Percentiles rank a stretch among this genome's conserved stretches.
Conservation (phyloP, 108 stramenopile species). For the Pseudonitzschia delicatissima region DNA sequence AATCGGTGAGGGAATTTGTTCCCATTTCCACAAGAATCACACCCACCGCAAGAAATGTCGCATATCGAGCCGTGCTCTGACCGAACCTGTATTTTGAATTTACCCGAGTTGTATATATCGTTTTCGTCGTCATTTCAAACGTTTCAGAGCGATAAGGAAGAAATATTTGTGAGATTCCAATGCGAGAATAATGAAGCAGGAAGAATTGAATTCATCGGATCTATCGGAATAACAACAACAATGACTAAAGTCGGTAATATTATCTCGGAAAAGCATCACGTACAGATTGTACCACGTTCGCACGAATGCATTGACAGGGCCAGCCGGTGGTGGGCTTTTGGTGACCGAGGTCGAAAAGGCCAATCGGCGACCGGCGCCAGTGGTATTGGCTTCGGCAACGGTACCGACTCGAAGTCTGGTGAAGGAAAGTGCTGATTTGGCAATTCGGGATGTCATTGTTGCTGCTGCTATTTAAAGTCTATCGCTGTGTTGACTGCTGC, state of each 20-base stretch:
- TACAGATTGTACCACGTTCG: slow-evolving; percentile 38
- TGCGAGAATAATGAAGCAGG: background rate
- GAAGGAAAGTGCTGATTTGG: background rate
- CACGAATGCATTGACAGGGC: slow-evolving; percentile 25
- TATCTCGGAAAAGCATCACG: background rate
- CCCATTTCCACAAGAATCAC: slow-evolving; percentile 72
- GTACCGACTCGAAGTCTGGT: background rate
- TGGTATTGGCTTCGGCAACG: background rate
- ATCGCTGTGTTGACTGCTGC: background rate
- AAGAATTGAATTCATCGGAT: background rate
- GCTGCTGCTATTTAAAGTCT: too few species aligned
- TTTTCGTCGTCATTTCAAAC: background rate
- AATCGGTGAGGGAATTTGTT: slow-evolving; percentile 56
- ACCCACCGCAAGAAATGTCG: slow-evolving; percentile 73
- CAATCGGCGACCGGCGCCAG: background rate
- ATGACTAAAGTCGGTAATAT: background rate
- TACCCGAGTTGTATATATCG: background rate
- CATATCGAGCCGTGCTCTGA: slow-evolving; percentile 75
- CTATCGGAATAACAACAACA: background rate
- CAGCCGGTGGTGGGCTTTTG: background rate
- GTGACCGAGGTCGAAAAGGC: slow-evolving; percentile 15
- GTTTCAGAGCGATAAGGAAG: background rate
- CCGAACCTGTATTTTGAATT: slow-evolving; percentile 59
- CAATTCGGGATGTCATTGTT: slow-evolving; percentile 14
- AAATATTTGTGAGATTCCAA: background rate